These are phyloP conservation scores for Mycena sanguinolenta DNA, from an alignment of 768 basidiomycete species.

Conservation along the genomic window DNA sequence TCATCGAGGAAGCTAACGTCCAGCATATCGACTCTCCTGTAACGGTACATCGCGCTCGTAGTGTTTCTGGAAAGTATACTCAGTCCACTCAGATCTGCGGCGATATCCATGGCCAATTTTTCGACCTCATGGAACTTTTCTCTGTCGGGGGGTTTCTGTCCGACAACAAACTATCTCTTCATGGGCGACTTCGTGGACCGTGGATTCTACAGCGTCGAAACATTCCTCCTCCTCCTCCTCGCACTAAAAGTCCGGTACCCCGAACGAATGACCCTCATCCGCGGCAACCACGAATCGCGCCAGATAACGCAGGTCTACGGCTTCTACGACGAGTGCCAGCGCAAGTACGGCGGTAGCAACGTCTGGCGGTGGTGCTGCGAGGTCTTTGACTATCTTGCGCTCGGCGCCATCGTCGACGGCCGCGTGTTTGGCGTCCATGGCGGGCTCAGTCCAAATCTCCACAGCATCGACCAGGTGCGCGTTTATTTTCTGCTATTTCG, in stretches of 20 bases:
- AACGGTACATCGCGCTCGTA: slow-evolving; percentile 71
- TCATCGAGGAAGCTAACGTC: slow-evolving; percentile 98
- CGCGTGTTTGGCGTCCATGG: slow-evolving; percentile 98
- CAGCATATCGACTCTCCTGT: slow-evolving; percentile 97
- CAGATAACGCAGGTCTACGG: slow-evolving; percentile 98
- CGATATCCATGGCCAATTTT: slow-evolving; percentile 98
- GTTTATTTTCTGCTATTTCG: slow-evolving; percentile 21
- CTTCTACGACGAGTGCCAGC: slow-evolving; percentile 96
- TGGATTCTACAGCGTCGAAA: slow-evolving; percentile 97
- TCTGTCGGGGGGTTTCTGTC: slow-evolving; percentile 92
- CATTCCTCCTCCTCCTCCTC: slow-evolving; percentile 87
- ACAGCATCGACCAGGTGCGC: slow-evolving; percentile 88
- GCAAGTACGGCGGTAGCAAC: slow-evolving; percentile 93
- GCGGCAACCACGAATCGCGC: slow-evolving; percentile 97
- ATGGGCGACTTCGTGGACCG: slow-evolving; percentile 99
- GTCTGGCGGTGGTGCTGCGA: slow-evolving; percentile 99
- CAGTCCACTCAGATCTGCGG: slow-evolving; percentile 78
- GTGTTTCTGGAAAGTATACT: slow-evolving; percentile 3
- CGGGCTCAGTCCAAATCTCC: slow-evolving; percentile 91
- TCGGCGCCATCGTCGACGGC: slow-evolving; percentile 97
- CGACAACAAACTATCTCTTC: slow-evolving; percentile 95
- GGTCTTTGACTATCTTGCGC: slow-evolving; percentile 96
- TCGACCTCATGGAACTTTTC: slow-evolving; percentile 96
- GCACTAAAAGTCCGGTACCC: slow-evolving; percentile 98
- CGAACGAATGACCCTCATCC: slow-evolving; percentile 95